Evolutionary conservation across 345 rosid genomes (phyloP), one percentile per base, ranked within the genome.

Genomic region (Eutrema japonicum): DNA sequence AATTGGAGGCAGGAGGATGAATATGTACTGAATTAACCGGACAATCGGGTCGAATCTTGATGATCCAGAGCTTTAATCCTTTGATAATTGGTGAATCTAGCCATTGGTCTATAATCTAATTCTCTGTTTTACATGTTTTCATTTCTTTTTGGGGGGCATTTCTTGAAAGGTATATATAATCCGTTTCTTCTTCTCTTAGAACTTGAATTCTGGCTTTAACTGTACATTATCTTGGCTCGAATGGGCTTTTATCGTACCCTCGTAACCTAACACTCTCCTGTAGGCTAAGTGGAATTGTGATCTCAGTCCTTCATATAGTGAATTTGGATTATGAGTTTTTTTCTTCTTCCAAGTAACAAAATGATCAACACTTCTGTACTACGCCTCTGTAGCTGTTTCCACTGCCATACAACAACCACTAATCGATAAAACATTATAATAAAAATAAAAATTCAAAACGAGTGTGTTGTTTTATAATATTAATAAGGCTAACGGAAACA

Each of bases 401-500:
- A 56, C 71, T 47, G 71, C 12, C 51, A 73, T 42, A 50, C 61
- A 74, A 66, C 60, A 74, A 74, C 61, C 12, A 48, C 29, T 56
- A 29, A 56, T 56, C 42, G 50, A 56, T 47, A 56, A 56, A n/a
- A 33, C 33, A 32, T n/a, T 16, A 4, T 16, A 35, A 3, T 2
- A 8, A 10, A 30, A 7, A 46, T 33, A 32, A 35, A 37, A 47
- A 4, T 43, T 64, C 27, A 66, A 55, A 74, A 58, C 2, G 8
- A 16, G 14, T 38, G 45, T 30, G 32, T 49, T 66, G 52, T 49
- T 68, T 49, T 48, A 50, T 47, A 49, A 41, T 41, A 74, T n/a
- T 32, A 41, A 37, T 40, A 73, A 4, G 18, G 45, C n/a, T 57
- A 74, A 67, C 78, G 78, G 78, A 74, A 49, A 59, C 78, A 74